Base-by-base conservation (phyloP, 1,139 yeast species). In the Yamadazyma friedrichii region DNA sequence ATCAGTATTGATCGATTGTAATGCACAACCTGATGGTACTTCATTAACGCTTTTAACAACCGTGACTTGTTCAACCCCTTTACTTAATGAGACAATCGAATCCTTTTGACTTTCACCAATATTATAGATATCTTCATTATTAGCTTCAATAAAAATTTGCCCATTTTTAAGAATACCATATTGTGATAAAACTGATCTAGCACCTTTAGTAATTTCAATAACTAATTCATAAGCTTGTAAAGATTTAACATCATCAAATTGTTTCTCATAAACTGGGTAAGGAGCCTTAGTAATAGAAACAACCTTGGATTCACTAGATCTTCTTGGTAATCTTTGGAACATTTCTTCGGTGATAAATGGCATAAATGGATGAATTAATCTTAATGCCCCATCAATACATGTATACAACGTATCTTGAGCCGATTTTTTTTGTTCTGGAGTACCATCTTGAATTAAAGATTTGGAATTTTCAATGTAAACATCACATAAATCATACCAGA, bases 381-480 rank as follows among this genome's bases (percentile, higher is more conserved):
- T 84, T 71, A 93, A 78, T 13, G 97, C 97, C 51, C 88, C 86
- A 59, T 93, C 98, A 53, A 93, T 77, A 70, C 95, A 80, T 30
- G 94, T 88, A 80, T 89, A 93, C 54, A 93, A 76, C 26, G 98
- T 93, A 62, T 91, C 94, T 69, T 84, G 88, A 26, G 98, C 98
- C 44, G 95, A 86, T 62, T 79, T 79, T 73, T 83, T 78, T 71
- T 91, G 95, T 51, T 70, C 84, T 27, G 79, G 81, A 33, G 94
- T 77, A 56, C 98, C 98, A 65, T 91, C 97, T 58, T 87, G 80
- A 59, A 93, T 89, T 66, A 93, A 78, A 48, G 82, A 79, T 75
- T 93, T 93, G 55, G 97, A 89, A 78, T 93, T 93, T 74, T 93
- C 98, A 67, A 93, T 93, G 75, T 89, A 93, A 43, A 93, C 96